Evolutionary conservation across 1,284 basidiomycete species (phyloP), one percentile per base, ranked within the genome.

Genomic region (Rhodotorula sp.): DNA sequence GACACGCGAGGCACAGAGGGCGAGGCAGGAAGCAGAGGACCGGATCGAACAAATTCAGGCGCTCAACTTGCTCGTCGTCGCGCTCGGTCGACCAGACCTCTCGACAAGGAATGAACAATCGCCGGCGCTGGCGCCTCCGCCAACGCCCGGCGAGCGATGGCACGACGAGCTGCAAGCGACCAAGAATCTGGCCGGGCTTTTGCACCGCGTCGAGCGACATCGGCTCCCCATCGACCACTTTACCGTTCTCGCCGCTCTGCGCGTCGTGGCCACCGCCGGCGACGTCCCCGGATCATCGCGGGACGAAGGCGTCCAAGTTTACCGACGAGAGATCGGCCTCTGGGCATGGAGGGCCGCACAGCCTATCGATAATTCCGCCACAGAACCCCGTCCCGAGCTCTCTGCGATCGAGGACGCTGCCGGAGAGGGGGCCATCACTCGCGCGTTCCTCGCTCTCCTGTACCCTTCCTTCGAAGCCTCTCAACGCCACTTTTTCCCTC

Each of bases 31-130:
- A 22, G 69, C 66, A 20, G 69, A 72, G 48, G 67, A 72, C 22
- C 51, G 64, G 24, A 29, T 68, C n/a, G 71, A 72, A 49, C 58
- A 69, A 53, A 20, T 72, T 10, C 71, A 72, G 59, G 71, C 71
- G n/a, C 71, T 72, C 30, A 66, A 69, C 56, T 48, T 72, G 30
- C 65, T 72, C 37, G 57, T 72, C 29, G 45, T 55, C 18, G 64
- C 58, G 7, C 60, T 48, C 20, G 59, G 59, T 0, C 53, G 18
- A 17, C 53, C 53, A 17, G 53, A 17, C 3, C 4, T 12, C 12
- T 6, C 15, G 17, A 17, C 29, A 7, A 1, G 24, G 53, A n/a
- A 54, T 6, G 53, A 54, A 17, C 20, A 49, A 1, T 0, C 37
- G 48, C 20, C 48, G 18, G 20, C 18, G 24, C 48, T 14, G 4